Conservation (phyloP, 2,329 filamentous ascomycete species). For the Penicillium concentricum region DNA sequence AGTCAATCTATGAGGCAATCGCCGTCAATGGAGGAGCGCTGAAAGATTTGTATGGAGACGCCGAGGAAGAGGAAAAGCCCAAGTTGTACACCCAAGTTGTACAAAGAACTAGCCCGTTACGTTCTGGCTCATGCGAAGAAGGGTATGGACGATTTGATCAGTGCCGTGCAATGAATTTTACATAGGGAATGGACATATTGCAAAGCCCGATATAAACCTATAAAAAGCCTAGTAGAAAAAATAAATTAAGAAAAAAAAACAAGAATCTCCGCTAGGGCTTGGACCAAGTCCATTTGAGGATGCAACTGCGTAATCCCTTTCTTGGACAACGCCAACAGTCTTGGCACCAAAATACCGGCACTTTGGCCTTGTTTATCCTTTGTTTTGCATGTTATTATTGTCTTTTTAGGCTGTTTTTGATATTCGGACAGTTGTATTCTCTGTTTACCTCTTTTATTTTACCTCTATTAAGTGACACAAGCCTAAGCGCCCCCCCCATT, state of each 20-base stretch:
- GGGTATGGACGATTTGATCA: neutral
- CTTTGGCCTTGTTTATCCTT: neutral
- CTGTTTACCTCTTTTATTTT: conserved; percentile 3
- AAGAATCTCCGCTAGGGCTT: neutral
- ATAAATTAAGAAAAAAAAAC: neutral
- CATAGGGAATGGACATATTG: neutral
- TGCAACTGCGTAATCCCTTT: conserved; percentile 9
- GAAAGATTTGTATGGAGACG: neutral
- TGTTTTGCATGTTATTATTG: neutral
- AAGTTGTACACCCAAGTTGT: neutral
- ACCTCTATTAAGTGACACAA: neutral
- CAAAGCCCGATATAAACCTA: too few species aligned
- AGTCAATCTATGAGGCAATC: neutral
- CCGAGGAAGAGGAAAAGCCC: neutral
- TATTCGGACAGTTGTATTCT: neutral
- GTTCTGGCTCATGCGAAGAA: neutral
- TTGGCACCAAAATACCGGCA: conserved; percentile 3
- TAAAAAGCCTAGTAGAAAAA: neutral
- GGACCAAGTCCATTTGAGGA: neutral
- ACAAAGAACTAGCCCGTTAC: neutral
- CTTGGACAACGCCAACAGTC: conserved; percentile 2
- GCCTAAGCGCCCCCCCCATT: conserved; percentile 10
- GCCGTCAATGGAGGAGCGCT: neutral
- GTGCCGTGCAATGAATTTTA: neutral
- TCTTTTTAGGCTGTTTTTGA: neutral